A percentile compares a stretch with the other conserved stretches of the same genome.
phyloP scores from a whole-genome alignment of 108 stramenopile genomes.

The Seminavis robusta region DNA sequence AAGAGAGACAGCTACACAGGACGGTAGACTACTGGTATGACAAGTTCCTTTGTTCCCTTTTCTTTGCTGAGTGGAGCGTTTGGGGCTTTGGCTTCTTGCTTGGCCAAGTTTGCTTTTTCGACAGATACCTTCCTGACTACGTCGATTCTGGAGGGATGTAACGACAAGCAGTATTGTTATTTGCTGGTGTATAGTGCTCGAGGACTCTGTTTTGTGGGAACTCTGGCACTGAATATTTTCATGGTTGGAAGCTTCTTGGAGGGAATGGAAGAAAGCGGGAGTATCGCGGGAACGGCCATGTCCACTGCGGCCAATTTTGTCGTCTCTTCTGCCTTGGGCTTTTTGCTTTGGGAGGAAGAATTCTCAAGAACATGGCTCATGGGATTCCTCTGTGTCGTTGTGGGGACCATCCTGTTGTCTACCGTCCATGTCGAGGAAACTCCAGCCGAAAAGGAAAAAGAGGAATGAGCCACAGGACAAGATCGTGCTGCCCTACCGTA shows the following conservation, averaged over 20 bases:
- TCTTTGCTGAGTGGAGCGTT: not conserved
- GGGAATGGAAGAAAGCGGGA: constrained; percentile 78
- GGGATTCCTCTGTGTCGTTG: constrained; percentile 39
- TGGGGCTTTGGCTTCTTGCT: not conserved
- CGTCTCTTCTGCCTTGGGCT: constrained; percentile 31
- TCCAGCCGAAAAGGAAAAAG: no score
- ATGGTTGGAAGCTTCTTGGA: constrained; percentile 73
- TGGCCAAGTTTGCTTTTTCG: constrained; percentile 6
- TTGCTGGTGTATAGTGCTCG: constrained; percentile 26
- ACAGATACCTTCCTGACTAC: not conserved
- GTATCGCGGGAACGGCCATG: constrained; percentile 65
- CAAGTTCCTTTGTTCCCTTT: not conserved
- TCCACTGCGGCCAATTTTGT: constrained; percentile 72
- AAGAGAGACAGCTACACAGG: no score
- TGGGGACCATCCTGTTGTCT: constrained; percentile 33
- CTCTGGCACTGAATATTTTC: constrained; percentile 58
- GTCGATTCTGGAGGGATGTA: not conserved
- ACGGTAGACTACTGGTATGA: no score
- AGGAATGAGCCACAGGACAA: no score
- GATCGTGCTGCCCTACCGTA: no score
- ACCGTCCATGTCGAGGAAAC: no score
- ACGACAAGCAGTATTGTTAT: constrained; percentile 17
- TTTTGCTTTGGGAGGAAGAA: constrained; percentile 35
- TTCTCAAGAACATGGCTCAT: constrained; percentile 28
- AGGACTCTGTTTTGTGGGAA: constrained; percentile 41